Base-by-base conservation (phyloP, 2,329 filamentous ascomycete species). In the Bipolaris sorokiniana region DNA sequence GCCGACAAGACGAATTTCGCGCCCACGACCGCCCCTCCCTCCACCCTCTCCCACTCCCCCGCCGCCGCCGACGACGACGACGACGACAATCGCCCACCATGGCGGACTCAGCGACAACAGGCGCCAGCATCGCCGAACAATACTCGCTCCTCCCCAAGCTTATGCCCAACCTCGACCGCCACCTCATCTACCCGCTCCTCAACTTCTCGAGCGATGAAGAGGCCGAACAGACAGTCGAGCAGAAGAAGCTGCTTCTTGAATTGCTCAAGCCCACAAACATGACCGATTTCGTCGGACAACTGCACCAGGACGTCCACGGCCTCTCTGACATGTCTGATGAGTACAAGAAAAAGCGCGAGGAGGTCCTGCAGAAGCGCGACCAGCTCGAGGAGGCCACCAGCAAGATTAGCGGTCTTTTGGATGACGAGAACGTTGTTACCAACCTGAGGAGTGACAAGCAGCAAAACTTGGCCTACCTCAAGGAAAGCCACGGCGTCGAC, bases 211-310 rank as follows among this genome's bases (percentile, higher is more conserved):
- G 88, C 73, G 88, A 89, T 75, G 88, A 91, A 77, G 89, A 96
- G 66, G 88, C 92, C 77, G 90, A 92, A 84, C 71, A 84, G 78
- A 80, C 85, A 54, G 83, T 83, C 71, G 88, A 93, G 77, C 88
- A 96, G 70, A 89, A 89, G 63, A 87, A 90, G 76, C 88, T 92
- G 70, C 97, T 97, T 80, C 97, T 94, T 78, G 89, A 94, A 80
- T 88, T 99, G 57, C 87, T 99, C 68, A 94, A 96, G 82, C 89
- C 92, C 78, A 98, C 95, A 73, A 97, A 98, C 84, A 99, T 99
- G 95, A 95, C 90, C 72, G 95, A 99, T 80, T 99, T 96, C 77
- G 91, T 98, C 52, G 93, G 93, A 74, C 90, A 89, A 73, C 83
- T 99, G 67, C 92, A 96, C 84, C 90, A 90, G 77, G 90, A 97